These are phyloP conservation scores for Puya raimondii DNA, from an alignment of 176 grass and related monocot genomes.

Conservation along the genomic window DNA sequence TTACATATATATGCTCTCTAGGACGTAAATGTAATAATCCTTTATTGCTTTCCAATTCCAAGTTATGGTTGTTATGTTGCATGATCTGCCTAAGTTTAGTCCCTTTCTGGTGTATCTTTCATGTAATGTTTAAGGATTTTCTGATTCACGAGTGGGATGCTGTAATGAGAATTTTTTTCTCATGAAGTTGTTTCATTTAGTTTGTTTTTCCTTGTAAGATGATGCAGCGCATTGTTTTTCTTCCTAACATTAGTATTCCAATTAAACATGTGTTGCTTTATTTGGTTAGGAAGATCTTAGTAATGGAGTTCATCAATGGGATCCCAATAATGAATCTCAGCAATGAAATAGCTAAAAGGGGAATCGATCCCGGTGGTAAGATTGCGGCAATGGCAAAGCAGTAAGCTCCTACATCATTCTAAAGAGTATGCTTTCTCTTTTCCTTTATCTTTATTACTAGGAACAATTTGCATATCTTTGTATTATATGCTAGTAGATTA, in stretches of 20 bases:
- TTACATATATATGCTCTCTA: not conserved
- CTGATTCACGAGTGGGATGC: not conserved
- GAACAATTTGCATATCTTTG: not conserved
- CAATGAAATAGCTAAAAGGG: slow-evolving; percentile 79
- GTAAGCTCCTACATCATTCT: slow-evolving; percentile 55
- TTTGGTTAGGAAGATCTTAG: slow-evolving; percentile 59
- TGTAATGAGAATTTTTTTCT: not conserved
- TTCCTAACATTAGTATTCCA: not conserved
- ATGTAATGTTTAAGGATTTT: not conserved
- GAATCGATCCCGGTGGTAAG: slow-evolving; percentile 82
- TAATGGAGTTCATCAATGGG: slow-evolving; percentile 95
- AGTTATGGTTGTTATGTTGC: not conserved
- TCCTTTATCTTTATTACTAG: slow-evolving; percentile 26
- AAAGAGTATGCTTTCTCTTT: slow-evolving; percentile 36
- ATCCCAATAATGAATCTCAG: slow-evolving; percentile 95
- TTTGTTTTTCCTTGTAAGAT: not conserved
- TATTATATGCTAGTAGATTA: not conserved
- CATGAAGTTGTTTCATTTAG: not conserved
- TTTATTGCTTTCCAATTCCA: not conserved
- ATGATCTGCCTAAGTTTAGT: not conserved
- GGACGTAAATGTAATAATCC: not conserved
- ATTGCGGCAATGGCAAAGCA: slow-evolving; percentile 80
- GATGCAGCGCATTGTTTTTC: not conserved
- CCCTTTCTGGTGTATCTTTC: not conserved
- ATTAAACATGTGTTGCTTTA: slow-evolving; percentile 20